Evolutionary conservation across 2,329 filamentous ascomycete genomes (phyloP).

Genomic region (Aspergillus aculeatus): DNA sequence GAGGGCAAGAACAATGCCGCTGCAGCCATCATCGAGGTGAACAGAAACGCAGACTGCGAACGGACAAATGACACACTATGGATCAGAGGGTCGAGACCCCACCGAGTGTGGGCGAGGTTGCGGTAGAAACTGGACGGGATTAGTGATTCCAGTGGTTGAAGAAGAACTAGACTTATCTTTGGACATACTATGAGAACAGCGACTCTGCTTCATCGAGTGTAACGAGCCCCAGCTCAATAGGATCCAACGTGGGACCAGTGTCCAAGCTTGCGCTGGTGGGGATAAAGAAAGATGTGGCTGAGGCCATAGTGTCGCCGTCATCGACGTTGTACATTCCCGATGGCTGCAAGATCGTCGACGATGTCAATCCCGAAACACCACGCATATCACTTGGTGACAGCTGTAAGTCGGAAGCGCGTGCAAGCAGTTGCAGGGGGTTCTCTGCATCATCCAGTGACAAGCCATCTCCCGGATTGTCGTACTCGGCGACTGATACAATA

Average conservation of each 20-base stretch:
- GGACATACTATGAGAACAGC: slow-evolving; percentile 63
- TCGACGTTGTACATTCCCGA: slow-evolving; percentile 31
- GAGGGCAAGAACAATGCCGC: slow-evolving; percentile 67
- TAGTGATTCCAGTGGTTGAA: slow-evolving; percentile 1
- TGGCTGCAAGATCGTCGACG: slow-evolving; percentile 38
- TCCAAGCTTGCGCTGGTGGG: slow-evolving; percentile 64
- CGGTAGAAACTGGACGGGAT: slow-evolving; percentile 60
- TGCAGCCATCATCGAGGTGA: slow-evolving; percentile 68
- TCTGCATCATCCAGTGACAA: slow-evolving; percentile 70
- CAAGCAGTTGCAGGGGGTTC: slow-evolving; percentile 71
- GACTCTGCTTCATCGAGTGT: slow-evolving; percentile 63
- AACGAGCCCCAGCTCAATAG: slow-evolving; percentile 68
- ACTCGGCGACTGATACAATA: slow-evolving; percentile 23
- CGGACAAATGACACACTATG: slow-evolving; percentile 67
- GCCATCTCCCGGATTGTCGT: slow-evolving; percentile 47
- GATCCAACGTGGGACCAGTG: slow-evolving; percentile 63
- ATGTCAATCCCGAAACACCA: slow-evolving; percentile 24
- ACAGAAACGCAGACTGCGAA: slow-evolving; percentile 66
- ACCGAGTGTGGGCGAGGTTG: slow-evolving; percentile 69
- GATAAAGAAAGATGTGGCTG: slow-evolving; percentile 65
- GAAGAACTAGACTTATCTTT: no score
- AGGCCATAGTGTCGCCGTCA: slow-evolving; percentile 9
- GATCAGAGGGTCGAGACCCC: slow-evolving; percentile 68
- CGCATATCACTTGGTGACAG: slow-evolving; percentile 44
- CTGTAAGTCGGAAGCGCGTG: slow-evolving; percentile 68